Evolutionary conservation across 2,329 filamentous ascomycete species (phyloP).

Genomic region (Trichoderma oligosporum): DNA sequence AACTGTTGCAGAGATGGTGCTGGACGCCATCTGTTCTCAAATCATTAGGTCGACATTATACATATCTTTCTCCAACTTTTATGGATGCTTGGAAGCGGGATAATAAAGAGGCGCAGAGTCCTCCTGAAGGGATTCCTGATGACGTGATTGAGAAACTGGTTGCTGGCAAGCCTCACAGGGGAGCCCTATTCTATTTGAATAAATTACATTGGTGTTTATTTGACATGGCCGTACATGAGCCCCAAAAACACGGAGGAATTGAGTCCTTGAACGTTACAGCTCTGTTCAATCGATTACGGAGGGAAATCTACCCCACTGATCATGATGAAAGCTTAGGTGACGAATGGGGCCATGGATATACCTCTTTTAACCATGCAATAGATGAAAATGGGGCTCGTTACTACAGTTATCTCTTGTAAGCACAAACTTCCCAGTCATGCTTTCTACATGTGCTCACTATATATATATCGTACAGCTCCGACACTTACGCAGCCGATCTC

Average conservation of each 20-base stretch:
- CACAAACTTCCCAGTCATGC: not conserved
- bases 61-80: not conserved
- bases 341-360: not conserved
- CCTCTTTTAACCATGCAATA: not conserved
- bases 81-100: not conserved
- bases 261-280: not conserved
- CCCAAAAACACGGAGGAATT: not conserved
- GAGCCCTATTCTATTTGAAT: not conserved
- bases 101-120: not conserved
- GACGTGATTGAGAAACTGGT: not conserved
- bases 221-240: slow-evolving; percentile 7
- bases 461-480: not conserved
- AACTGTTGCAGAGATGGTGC: slow-evolving; percentile 9
- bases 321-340: not conserved
- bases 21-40: slow-evolving; percentile 4
- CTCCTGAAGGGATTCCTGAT: not conserved
- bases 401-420: slow-evolving; percentile 7
- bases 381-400: not conserved
- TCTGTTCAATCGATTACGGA: not conserved
- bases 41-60: not conserved
- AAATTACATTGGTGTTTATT: not conserved
- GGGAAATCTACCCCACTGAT: not conserved
- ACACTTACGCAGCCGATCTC: not conserved
- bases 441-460: not conserved
- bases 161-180: not conserved